These are phyloP conservation scores for Leishmania braziliensis DNA, from an alignment of 208 protist species.

Conservation along the genomic window DNA sequence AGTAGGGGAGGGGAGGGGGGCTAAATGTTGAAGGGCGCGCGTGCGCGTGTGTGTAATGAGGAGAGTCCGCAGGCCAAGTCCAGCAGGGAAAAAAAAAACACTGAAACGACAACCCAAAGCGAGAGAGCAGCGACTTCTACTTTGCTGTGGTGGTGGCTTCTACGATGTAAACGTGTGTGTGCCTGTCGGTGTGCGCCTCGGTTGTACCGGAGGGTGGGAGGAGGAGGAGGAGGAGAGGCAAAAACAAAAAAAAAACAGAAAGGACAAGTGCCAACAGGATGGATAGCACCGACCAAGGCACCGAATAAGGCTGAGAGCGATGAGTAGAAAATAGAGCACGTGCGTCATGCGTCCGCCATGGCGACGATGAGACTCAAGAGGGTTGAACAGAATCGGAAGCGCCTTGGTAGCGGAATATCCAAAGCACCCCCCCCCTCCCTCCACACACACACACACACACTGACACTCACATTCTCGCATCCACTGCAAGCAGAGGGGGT, in stretches of 20 bases:
- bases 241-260: too few species aligned
- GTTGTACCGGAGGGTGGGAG: background rate
- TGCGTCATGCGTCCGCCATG: too few species aligned
- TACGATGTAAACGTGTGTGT: background rate
- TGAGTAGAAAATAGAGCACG: background rate
- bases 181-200: background rate
- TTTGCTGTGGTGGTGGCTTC: background rate
- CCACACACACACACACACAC: too few species aligned
- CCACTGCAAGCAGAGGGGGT: background rate
- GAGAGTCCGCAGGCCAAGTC: too few species aligned
- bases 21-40: background rate
- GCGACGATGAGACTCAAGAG: too few species aligned
- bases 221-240: background rate
- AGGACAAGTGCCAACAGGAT: background rate
- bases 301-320: background rate
- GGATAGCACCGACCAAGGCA: background rate
- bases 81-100: background rate
- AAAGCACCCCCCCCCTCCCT: too few species aligned
- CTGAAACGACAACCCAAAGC: slow-evolving; percentile 6
- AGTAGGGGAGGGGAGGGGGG: background rate
- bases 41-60: background rate
- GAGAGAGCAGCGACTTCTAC: background rate
- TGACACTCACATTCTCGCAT: too few species aligned
- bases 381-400: too few species aligned
- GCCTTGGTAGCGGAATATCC: too few species aligned